Evolutionary conservation across 495 filamentous ascomycete genomes (phyloP).

Genomic region (Aspergillus ostianus): DNA sequence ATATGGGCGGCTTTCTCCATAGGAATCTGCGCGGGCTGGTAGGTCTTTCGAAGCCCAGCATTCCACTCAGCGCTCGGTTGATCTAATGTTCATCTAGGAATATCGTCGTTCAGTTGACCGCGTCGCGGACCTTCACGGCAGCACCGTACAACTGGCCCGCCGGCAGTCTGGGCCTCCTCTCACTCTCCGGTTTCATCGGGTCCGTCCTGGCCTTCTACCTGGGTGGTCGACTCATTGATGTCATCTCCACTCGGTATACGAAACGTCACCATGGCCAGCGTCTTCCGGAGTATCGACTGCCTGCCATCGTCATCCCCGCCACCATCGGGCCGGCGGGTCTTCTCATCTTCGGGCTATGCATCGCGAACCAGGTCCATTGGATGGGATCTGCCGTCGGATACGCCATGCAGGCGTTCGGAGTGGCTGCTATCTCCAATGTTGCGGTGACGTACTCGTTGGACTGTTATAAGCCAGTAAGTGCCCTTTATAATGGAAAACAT

Average conservation of each 20-base stretch:
- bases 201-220: constrained; percentile 31
- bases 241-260: constrained; percentile 30
- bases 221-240: constrained; percentile 33
- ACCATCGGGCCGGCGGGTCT: constrained; percentile 28
- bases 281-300: constrained; percentile 31
- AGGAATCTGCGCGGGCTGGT: constrained; percentile 33
- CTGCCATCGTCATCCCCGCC: constrained; percentile 29
- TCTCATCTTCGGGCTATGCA: constrained; percentile 30
- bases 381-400: constrained; percentile 33
- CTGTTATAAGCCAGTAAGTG: constrained; percentile 29
- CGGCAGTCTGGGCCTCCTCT: constrained; percentile 28
- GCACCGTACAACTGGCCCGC: constrained; percentile 31
- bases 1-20: constrained; percentile 32
- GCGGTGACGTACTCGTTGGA: constrained; percentile 35
- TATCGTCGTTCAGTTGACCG: constrained; percentile 34
- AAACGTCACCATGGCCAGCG: constrained; percentile 23
- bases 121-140: constrained; percentile 28
- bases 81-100: constrained; percentile 19
- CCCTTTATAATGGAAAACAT: not conserved
- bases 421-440: constrained; percentile 34
- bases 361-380: constrained; percentile 31
- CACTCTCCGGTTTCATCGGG: constrained; percentile 31
- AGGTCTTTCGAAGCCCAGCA: no score
- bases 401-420: constrained; percentile 36
- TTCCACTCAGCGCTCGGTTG: constrained; percentile 11